Percentiles rank a stretch among this genome's conserved stretches.
phyloP scores from a whole-genome alignment of 345 rosid genomes.

The rapeseed (Brassica napus) region DNA sequence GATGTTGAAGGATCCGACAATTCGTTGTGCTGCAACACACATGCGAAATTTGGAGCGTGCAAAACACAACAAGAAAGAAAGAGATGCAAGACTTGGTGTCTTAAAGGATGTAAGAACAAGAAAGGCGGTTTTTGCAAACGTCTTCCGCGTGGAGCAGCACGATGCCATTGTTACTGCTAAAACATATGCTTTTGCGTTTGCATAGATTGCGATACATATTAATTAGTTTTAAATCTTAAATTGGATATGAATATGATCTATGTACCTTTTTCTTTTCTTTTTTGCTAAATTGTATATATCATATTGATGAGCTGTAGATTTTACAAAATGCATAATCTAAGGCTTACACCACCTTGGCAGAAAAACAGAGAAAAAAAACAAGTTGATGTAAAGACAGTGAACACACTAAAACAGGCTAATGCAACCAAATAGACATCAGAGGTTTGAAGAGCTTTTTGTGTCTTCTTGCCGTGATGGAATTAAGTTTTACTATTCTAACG shows the following conservation, averaged over 20 bases:
- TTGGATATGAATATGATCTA: neutral
- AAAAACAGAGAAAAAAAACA: no score
- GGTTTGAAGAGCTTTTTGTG: neutral
- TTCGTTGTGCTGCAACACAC: neutral
- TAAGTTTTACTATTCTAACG: neutral
- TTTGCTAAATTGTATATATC: no score
- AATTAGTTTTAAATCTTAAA: neutral
- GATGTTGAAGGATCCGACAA: neutral
- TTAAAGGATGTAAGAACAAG: neutral
- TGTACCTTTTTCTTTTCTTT: no score
- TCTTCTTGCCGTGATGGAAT: neutral
- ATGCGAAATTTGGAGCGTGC: neutral
- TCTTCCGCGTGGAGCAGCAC: neutral
- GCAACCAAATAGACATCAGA: no score
- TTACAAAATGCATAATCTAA: no score
- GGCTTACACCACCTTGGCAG: no score
- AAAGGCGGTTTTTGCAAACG: neutral
- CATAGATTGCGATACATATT: neutral
- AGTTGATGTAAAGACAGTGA: no score
- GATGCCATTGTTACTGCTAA: neutral
- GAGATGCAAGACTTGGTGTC: neutral
- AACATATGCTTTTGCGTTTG: neutral
- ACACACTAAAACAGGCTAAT: no score
- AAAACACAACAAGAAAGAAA: neutral
- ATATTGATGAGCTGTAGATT: no score